Percentiles rank a stretch among this genome's conserved stretches.
These are phyloP conservation scores for Oryza punctata DNA, from an alignment of 176 grass and related monocot genomes.

Conservation along the genomic window DNA sequence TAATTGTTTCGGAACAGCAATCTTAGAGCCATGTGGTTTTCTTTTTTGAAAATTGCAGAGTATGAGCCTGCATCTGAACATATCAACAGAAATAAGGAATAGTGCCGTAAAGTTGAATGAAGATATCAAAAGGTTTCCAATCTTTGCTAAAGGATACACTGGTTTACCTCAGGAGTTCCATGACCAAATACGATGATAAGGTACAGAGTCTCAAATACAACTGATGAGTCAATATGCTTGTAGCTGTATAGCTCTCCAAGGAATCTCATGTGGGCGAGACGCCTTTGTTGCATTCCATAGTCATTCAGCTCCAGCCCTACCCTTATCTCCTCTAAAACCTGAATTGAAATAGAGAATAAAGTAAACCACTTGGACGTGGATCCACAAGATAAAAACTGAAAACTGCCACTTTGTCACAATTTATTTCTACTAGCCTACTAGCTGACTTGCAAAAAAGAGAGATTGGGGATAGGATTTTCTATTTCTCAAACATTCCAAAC, in stretches of 20 bases:
- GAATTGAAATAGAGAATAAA: conserved; percentile 42
- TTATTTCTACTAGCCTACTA: neutral
- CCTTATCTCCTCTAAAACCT: conserved; percentile 98
- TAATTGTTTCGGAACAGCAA: conserved; percentile 11
- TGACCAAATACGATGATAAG: conserved; percentile 82
- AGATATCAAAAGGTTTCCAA: conserved; percentile 15
- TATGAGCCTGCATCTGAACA: neutral
- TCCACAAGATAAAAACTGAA: neutral
- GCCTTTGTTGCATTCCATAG: conserved; percentile 91
- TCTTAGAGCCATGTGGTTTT: conserved; percentile 16
- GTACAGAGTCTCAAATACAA: conserved; percentile 94
- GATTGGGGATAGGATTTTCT: neutral
- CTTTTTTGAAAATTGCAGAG: neutral
- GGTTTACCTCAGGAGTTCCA: conserved; percentile 90
- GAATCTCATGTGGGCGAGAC: conserved; percentile 89
- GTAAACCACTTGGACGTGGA: conserved; percentile 32
- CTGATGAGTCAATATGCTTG: conserved; percentile 83
- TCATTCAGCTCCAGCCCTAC: conserved; percentile 91
- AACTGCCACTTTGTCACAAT: neutral
- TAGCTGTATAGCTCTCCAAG: conserved; percentile 97
- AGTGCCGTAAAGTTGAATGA: conserved; percentile 1
- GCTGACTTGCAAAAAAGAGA: neutral
- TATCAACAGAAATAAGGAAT: conserved; percentile 11
- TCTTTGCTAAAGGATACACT: conserved; percentile 28
- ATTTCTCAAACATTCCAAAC: neutral